These are phyloP conservation scores for Fusarium luffae DNA, from an alignment of 2,329 filamentous ascomycete genomes.

Conservation along the genomic window DNA sequence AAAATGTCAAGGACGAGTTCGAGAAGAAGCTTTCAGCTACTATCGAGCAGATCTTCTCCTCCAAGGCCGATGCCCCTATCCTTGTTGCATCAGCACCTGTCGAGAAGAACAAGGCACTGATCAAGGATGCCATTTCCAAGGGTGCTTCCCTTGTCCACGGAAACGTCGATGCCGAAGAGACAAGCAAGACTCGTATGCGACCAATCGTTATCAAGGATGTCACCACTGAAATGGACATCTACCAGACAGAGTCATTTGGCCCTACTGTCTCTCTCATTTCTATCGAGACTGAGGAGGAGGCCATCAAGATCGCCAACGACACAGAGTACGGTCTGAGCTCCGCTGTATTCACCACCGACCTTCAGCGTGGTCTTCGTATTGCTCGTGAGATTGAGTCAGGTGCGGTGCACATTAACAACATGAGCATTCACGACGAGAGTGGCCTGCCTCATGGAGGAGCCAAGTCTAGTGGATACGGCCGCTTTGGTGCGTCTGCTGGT, in stretches of 20 bases:
- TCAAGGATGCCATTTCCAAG: slow-evolving; percentile 74
- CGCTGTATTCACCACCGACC: slow-evolving; percentile 77
- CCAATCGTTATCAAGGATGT: slow-evolving; percentile 76
- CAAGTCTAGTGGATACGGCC: slow-evolving; percentile 72
- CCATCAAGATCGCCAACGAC: slow-evolving; percentile 79
- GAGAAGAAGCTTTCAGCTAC: slow-evolving; percentile 55
- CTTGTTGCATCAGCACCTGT: slow-evolving; percentile 76
- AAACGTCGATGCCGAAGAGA: slow-evolving; percentile 48
- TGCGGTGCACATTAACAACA: slow-evolving; percentile 73
- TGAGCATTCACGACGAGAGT: slow-evolving; percentile 74
- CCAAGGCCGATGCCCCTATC: slow-evolving; percentile 73
- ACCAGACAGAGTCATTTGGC: slow-evolving; percentile 80
- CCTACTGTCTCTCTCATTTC: slow-evolving; percentile 76
- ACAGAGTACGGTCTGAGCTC: slow-evolving; percentile 80
- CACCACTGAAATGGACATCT: slow-evolving; percentile 74
- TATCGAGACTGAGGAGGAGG: slow-evolving; percentile 77
- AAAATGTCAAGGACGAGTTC: slow-evolving; percentile 59
- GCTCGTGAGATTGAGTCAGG: slow-evolving; percentile 73
- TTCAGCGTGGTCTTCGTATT: slow-evolving; percentile 68
- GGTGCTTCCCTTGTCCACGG: slow-evolving; percentile 67
- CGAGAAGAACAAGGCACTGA: slow-evolving; percentile 72
- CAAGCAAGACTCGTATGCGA: slow-evolving; percentile 59
- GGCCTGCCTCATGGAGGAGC: slow-evolving; percentile 73
- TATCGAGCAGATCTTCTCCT: slow-evolving; percentile 57
- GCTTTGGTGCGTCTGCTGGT: slow-evolving; percentile 66